Evolutionary conservation across 1,284 basidiomycete species (phyloP).

Genomic region (Gomphus bonarii): DNA sequence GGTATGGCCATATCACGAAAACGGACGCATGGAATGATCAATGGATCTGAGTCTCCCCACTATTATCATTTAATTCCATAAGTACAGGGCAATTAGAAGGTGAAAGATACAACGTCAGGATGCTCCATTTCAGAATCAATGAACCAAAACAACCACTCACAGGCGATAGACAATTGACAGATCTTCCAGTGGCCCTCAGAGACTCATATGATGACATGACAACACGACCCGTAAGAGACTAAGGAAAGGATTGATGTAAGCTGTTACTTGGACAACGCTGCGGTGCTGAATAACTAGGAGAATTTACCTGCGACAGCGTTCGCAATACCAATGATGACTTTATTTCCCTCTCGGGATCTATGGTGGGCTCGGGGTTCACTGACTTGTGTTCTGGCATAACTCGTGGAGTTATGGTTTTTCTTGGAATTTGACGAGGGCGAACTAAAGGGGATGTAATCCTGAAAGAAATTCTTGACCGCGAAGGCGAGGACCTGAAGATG

Average conservation of each 20-base stretch:
- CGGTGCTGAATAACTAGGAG: constrained; percentile 2
- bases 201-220: constrained; percentile 58
- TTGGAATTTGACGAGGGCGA: not conserved
- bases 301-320: constrained; percentile 50
- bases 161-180: constrained; percentile 48
- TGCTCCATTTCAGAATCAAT: not conserved
- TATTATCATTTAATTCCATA: constrained; percentile 16
- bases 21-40: constrained; percentile 52
- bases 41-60: constrained; percentile 57
- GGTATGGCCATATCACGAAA: constrained; percentile 54
- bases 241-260: not conserved
- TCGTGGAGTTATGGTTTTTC: not conserved
- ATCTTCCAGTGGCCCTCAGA: constrained; percentile 44
- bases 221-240: constrained; percentile 57
- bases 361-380: constrained; percentile 40
- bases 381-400: constrained; percentile 31
- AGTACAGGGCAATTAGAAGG: not conserved
- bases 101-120: not conserved
- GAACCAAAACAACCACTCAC: constrained; percentile 26
- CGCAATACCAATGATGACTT: constrained; percentile 52
- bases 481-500: not conserved
- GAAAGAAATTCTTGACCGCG: not conserved
- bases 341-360: constrained; percentile 37
- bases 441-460: not conserved
- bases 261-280: too few species aligned